phyloP scores from a whole-genome alignment of 306 rosid genomes.

The Medicago ruthenica region DNA sequence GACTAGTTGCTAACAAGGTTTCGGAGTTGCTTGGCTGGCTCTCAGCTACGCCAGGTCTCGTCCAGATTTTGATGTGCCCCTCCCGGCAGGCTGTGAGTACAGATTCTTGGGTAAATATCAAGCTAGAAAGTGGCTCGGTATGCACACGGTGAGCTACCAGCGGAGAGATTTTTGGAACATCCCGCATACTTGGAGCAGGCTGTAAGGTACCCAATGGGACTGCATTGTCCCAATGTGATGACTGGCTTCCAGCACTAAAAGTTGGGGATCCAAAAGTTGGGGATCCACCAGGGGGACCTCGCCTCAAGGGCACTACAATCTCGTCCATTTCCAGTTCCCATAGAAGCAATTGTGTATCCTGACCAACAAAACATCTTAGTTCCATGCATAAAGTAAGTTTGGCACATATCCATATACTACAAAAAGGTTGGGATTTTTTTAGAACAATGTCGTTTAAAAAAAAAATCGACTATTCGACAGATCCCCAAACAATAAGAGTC shows the following conservation, averaged over 20 bases:
- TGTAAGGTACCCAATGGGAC: slow-evolving; percentile 83
- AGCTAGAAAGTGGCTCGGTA: slow-evolving; percentile 89
- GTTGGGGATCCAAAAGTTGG: slow-evolving; percentile 92
- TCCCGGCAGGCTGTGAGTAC: slow-evolving; percentile 91
- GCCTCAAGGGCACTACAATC: slow-evolving; percentile 87
- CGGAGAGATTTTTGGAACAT: slow-evolving; percentile 87
- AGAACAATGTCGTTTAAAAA: slow-evolving; percentile 1
- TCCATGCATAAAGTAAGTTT: background rate
- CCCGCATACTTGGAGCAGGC: slow-evolving; percentile 90
- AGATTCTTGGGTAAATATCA: slow-evolving; percentile 85
- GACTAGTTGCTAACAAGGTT: slow-evolving; percentile 56
- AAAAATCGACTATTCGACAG: background rate
- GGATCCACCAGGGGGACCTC: slow-evolving; percentile 86
- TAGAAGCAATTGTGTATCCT: slow-evolving; percentile 95
- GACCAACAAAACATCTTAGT: slow-evolving; percentile 43
- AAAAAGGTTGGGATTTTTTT: background rate
- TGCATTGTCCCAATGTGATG: slow-evolving; percentile 89
- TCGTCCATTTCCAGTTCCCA: slow-evolving; percentile 95
- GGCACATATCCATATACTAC: background rate
- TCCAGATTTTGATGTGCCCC: slow-evolving; percentile 90
- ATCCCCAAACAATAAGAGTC: slow-evolving; percentile 2
- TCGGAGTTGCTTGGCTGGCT: slow-evolving; percentile 66
- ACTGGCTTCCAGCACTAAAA: slow-evolving; percentile 89
- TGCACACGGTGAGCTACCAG: slow-evolving; percentile 89
- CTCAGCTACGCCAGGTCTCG: slow-evolving; percentile 73